Base-by-base conservation (phyloP, 495 filamentous ascomycete species). In the Penicillium nucicola region DNA sequence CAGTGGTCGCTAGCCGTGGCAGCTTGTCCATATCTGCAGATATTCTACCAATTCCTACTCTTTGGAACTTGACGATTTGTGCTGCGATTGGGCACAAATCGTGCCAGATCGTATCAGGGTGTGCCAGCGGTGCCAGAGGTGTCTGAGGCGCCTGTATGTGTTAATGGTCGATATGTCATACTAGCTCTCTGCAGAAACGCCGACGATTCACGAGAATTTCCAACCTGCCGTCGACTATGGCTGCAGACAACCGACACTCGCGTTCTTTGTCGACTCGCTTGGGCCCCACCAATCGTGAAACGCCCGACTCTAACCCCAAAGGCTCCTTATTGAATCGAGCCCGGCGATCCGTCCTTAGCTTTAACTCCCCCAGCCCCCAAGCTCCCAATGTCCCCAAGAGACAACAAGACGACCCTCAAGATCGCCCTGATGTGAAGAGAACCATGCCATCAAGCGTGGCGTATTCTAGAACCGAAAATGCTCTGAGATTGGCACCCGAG, bases 341-440 rank as follows among this genome's bases (percentile, higher is more conserved):
- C 52, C 56, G 53, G 32, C 59, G 56, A 60, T 60, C 60, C 42
- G 53, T 53, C 38, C 52, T 55, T 51, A 64, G 60, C 60, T 64
- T 64, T 45, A 50, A 22, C 42, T 40, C 48, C 30, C 60, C 60
- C 60, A 64, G 54, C 54, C 60, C 54, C 57, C 60, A 54, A 23
- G 28, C 42, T 48, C 57, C 67, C 54, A 65, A 71, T 73, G 68
- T 64, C 57, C 51, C 56, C 22, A 64, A 66, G 61, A 62, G 53
- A 45, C 64, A 52, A 43, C 45, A 56, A 43, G 60, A 66, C 25
- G 48, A 53, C 43, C 38, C 47, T 30, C 32, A 45, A 40, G 57
- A 56, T 61, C 60, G 58, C 59, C 62, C 69, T 68, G 51, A 62
- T 65, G 62, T 68, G 56, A 63, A 70, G 55, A 58, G 57, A 64